These are phyloP conservation scores for Jamesozyma gamospora DNA, from an alignment of 805 yeast species.

Conservation along the genomic window DNA sequence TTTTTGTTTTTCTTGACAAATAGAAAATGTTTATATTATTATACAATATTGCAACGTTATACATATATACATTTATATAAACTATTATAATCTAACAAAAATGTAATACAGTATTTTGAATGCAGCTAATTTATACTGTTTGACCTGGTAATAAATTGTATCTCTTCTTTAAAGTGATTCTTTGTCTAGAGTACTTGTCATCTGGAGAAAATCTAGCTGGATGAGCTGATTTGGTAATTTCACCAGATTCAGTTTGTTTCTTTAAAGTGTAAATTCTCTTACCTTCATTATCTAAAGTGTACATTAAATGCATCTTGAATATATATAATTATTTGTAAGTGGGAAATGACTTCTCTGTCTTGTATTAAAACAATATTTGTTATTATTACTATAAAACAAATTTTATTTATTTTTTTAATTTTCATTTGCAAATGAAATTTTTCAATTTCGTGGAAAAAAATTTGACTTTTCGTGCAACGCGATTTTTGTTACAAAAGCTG, in stretches of 20 bases:
- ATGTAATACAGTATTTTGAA: background rate
- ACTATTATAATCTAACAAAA: background rate
- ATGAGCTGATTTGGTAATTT: constrained; percentile 96
- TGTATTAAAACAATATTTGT: too few species aligned
- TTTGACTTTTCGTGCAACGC: background rate
- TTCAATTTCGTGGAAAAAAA: too few species aligned
- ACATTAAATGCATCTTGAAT: constrained; percentile 90
- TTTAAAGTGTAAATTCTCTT: constrained; percentile 89
- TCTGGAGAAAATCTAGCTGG: constrained; percentile 99
- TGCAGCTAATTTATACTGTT: background rate
- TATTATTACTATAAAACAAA: too few species aligned
- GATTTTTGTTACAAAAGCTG: background rate
- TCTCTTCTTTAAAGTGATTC: constrained; percentile 96
- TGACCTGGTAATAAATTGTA: constrained; percentile 61
- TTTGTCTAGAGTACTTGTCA: constrained; percentile 97
- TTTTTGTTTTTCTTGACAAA: too few species aligned
- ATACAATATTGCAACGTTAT: background rate
- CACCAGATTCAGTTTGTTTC: constrained; percentile 74
- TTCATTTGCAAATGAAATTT: too few species aligned
- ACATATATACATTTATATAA: background rate
- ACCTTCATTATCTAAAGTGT: constrained; percentile 89
- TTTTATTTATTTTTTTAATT: too few species aligned
- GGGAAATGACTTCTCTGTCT: too few species aligned
- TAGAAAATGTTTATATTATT: too few species aligned
- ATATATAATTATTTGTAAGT: too few species aligned